Base-by-base conservation (phyloP, 257 asterid species). In the Ehretia macrophylla region DNA sequence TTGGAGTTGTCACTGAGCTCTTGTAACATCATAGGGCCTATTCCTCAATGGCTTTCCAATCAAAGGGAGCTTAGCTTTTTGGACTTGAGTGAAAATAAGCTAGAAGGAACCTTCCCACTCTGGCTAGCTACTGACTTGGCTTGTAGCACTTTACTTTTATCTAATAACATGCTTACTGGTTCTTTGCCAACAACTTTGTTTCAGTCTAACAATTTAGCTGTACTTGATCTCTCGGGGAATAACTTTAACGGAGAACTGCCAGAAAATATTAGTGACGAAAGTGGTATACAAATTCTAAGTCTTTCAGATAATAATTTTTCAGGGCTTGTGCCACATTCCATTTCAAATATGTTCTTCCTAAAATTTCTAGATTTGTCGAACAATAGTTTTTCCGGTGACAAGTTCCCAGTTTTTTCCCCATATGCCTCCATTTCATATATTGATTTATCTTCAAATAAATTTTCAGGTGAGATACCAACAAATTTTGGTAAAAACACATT, bases 61-160 rank as follows among this genome's bases (percentile, higher is more conserved):
- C 75, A 68, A 20, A 73, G 23, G 35, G 16, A 20, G 21, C 67
- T 73, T 48, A 67, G 52, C 51, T 68, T 53, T 63, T 38, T 73
- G 71, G 78, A 73, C 60, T 68, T 73, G 71, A 73, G 78, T 53
- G 55, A 46, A 13, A 73, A 68, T 20, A 45, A 4, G 4, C 50
- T 45, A 13, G 50, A 45, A 45, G 50, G 50, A 45, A 45, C 14
- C n/a, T 45, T 45, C n/a, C 50, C 50, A 0, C 17, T 45, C 8
- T 45, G 50, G 50, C 17, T 45, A 13, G 50, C n/a, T n/a, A n/a
- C 50, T 9, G 5, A 45, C 0, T 1, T 45, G 17, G 17, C 9
- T 45, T 0, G 9, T 10, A 13, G 17, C n/a, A 8, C 0, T 16
- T 8, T 45, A 17, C 4, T 45, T 16, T 12, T 45, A 13, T 45